These are phyloP conservation scores for Arxiozyma telluris DNA, from an alignment of 1,139 yeast genomes.

Conservation along the genomic window DNA sequence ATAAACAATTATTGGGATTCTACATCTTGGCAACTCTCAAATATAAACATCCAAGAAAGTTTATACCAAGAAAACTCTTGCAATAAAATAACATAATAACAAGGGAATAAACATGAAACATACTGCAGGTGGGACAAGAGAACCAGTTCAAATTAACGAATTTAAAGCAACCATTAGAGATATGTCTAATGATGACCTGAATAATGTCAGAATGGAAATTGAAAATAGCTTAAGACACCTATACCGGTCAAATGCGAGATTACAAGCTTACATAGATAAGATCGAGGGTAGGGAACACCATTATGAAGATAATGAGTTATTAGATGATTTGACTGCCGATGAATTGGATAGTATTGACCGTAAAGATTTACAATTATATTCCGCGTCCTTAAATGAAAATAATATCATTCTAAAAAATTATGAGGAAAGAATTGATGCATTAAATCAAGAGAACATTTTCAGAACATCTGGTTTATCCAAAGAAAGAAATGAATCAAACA, in stretches of 20 bases:
- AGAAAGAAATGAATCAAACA: background rate
- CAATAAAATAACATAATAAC: background rate
- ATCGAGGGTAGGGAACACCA: slow-evolving; percentile 19
- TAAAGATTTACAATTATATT: slow-evolving; percentile 28
- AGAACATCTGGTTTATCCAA: slow-evolving; percentile 5
- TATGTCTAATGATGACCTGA: slow-evolving; percentile 28
- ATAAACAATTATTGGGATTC: background rate
- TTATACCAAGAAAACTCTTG: background rate
- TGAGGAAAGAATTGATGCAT: slow-evolving; percentile 28
- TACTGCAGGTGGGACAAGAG: slow-evolving; percentile 21
- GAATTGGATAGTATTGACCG: slow-evolving; percentile 22
- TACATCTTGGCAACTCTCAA: background rate
- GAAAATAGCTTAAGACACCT: slow-evolving; percentile 31
- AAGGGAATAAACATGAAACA: slow-evolving; percentile 4
- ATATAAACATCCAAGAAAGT: background rate
- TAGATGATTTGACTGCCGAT: slow-evolving; percentile 7
- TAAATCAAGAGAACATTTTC: slow-evolving; percentile 28
- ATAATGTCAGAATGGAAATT: slow-evolving; percentile 24
- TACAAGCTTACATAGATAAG: slow-evolving; percentile 27
- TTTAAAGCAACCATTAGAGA: slow-evolving; percentile 33
- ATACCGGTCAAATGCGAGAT: slow-evolving; percentile 31
- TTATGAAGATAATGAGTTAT: slow-evolving; percentile 9
- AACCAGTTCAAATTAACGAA: slow-evolving; percentile 34
- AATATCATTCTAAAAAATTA: slow-evolving; percentile 32
- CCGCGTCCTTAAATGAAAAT: slow-evolving; percentile 33